Base-by-base conservation (phyloP, 2,329 filamentous ascomycete species). In the Fusarium sp. region DNA sequence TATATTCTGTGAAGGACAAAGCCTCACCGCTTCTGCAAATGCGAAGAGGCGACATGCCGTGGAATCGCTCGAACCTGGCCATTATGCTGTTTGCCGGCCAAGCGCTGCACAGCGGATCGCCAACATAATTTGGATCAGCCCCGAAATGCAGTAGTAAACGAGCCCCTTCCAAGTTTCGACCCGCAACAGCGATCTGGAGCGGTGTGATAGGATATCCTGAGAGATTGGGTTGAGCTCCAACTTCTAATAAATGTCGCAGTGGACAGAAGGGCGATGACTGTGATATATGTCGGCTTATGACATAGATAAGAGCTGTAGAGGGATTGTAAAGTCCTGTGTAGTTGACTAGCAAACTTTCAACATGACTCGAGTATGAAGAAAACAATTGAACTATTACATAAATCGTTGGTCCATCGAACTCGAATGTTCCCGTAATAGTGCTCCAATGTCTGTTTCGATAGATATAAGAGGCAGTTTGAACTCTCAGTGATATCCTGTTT, bases 131-230 rank as follows among this genome's bases (percentile, higher is more conserved):
- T 0, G 47, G 28, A 24, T 50, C 47, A 0, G 47, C 47, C 5
- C 3, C 0, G 3, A 7, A 50, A 3, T 18, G 0, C 11, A 50
- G 3, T 24, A 50, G 15, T 4, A 50, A 8, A 0, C 2, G 11
- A 24, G 18, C 3, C 8, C 4, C 28, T 1, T 14, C 0, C 0
- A 4, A 2, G 6, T 32, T 10, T 4, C 2, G 3, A 1, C 3
- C 5, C 2, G 47, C 47, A 14, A 32, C 47, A 10, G 28, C 28
- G 32, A 50, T 24, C 4, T 50, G 47, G 1, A 50, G 15, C 2
- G 47, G 47, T 8, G 28, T 24, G 0, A 50, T 3, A 1, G 28
- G 22, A 8, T 50, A 18, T 7, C 11, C 47, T 8, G 5, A 0
- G 11, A 50, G 8, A 5, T 50, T 18, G 4, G 22, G 47, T 24